A percentile compares a stretch with the other conserved stretches of the same genome.
Evolutionary conservation across 2,329 filamentous ascomycete genomes (phyloP).

Genomic region (Cytospora chrysosperma): DNA sequence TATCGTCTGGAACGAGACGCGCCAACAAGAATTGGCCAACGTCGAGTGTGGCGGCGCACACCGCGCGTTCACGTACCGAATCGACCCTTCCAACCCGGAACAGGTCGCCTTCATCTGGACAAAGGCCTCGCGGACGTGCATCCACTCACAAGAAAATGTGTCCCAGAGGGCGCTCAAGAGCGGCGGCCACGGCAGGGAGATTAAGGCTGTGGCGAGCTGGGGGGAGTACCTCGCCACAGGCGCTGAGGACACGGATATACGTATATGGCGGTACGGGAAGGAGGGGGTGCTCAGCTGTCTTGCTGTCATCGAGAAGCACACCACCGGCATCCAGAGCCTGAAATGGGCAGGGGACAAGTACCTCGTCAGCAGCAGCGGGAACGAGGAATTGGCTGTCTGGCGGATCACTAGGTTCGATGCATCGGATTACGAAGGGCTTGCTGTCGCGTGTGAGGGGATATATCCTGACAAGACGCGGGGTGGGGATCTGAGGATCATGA

Average conservation of each 20-base stretch:
- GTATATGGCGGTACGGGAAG: constrained; percentile 60
- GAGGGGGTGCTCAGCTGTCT: constrained; percentile 45
- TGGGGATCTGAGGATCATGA: constrained; percentile 75
- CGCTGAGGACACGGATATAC: constrained; percentile 72
- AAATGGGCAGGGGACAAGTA: constrained; percentile 70
- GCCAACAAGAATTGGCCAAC: constrained; percentile 65
- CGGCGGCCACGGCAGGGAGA: constrained; percentile 85
- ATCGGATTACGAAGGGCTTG: constrained; percentile 48
- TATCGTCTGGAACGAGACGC: constrained; percentile 75
- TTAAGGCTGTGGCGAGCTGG: constrained; percentile 51
- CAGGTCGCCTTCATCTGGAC: constrained; percentile 63
- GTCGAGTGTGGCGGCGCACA: constrained; percentile 85
- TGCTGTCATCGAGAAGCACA: constrained; percentile 72
- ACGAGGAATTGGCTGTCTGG: constrained; percentile 91
- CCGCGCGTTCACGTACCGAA: constrained; percentile 64
- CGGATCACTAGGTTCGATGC: constrained; percentile 53
- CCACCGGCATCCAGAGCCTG: constrained; percentile 78
- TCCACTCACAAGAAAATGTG: constrained; percentile 43
- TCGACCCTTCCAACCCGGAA: constrained; percentile 28
- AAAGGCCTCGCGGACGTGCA: constrained; percentile 46
- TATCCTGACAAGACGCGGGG: constrained; percentile 50
- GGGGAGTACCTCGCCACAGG: constrained; percentile 57
- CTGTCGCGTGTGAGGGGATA: constrained; percentile 56
- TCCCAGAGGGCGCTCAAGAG: constrained; percentile 53
- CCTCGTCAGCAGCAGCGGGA: constrained; percentile 83